phyloP scores from a whole-genome alignment of 2,329 filamentous ascomycete species.

The Colletotrichum sidae region DNA sequence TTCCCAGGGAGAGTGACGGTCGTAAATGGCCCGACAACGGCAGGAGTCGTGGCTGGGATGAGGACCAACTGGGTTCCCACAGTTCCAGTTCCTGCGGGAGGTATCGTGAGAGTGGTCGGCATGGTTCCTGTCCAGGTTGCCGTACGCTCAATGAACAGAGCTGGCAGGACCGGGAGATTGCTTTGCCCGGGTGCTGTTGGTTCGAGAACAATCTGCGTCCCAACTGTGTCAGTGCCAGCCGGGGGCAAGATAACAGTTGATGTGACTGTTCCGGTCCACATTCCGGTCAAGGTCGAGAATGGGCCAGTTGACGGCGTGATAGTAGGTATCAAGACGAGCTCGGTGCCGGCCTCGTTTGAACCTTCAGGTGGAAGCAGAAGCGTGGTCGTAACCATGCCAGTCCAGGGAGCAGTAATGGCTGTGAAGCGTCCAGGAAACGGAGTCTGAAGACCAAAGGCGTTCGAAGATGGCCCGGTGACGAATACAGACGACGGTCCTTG shows the following conservation, averaged over 20 bases:
- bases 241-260: background rate
- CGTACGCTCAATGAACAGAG: background rate
- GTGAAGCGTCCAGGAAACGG: background rate
- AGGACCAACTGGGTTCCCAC: background rate
- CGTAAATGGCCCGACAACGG: background rate
- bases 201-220: background rate
- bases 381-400: background rate
- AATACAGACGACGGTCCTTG: background rate
- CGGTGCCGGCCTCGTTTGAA: background rate
- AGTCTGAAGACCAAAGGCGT: background rate
- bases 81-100: background rate
- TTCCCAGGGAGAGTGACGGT: background rate
- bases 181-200: background rate
- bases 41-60: background rate
- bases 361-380: background rate
- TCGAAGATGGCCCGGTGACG: background rate
- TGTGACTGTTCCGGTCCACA: constrained; percentile 5
- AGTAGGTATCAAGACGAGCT: constrained; percentile 1
- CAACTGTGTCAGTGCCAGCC: background rate
- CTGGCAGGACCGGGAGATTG: background rate
- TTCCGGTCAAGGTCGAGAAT: background rate
- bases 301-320: background rate
- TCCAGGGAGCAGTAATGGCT: constrained; percentile 8
- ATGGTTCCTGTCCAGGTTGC: background rate
- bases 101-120: background rate